Base-by-base conservation (phyloP, 805 yeast species). In the Osmozyma mogii region DNA sequence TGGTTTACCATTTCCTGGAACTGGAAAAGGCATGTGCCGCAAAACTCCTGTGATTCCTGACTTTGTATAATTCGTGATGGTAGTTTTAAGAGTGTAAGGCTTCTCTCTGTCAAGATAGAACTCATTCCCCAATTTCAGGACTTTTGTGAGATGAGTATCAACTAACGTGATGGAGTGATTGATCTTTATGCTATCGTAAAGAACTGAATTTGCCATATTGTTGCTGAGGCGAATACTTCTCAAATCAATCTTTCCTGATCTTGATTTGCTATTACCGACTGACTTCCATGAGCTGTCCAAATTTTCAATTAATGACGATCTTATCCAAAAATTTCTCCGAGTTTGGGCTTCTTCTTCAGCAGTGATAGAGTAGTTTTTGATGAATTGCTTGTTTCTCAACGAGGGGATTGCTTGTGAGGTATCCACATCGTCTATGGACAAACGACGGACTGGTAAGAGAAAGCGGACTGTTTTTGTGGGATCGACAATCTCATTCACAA, bases 301-400 rank as follows among this genome's bases (percentile, higher is more conserved):
- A 10, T 61, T 58, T 26, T 68, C 61, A 30, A 89, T 56, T 1
- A 92, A 50, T 36, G 68, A 67, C 33, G 80, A 75, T 34, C 94
- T 58, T 38, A 81, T 71, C 98, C 98, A 89, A 52, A 87, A 92
- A 2, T 72, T 58, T 37, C 75, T 78, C 33, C 75, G 64, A 55
- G 75, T 70, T 30, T 62, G 69, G 25, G 43, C 43, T 20, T 70
- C 78, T 36, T 82, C 84, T 7, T 72, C 75, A 27, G 64, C 70
- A 0, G 72, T 61, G 5, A 71, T 58, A 36, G 58, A 70, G 36
- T 64, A 58, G 44, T 73, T 79, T 19, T 74, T 66, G 12, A 84
- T 65, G 47, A 75, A 82, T 54, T 87, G 95, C 37, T 74, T 75
- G 20, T 75, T 68, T 14, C 80, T 54, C 20, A 84, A 55, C 19